phyloP scores from a whole-genome alignment of 2,329 filamentous ascomycete species.

The Berkeleyomyces rouxiae region DNA sequence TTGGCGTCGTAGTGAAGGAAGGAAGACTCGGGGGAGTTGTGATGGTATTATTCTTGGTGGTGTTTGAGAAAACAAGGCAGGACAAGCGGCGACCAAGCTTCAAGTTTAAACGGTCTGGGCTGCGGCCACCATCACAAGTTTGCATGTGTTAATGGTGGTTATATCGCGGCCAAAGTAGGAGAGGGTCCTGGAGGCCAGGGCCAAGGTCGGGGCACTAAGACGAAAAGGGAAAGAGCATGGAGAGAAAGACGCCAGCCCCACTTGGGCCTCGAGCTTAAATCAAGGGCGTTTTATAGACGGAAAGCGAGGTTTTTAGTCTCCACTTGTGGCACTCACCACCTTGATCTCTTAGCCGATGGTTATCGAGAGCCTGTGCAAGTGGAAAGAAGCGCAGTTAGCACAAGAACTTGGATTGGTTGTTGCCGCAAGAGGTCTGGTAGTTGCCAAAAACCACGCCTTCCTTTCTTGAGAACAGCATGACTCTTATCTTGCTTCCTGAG shows the following conservation, averaged over 20 bases:
- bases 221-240: neutral
- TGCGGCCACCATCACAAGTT: neutral
- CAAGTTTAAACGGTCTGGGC: neutral
- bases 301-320: neutral
- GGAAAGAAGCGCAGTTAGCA: too few species aligned
- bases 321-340: too few species aligned
- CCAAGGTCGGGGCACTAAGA: neutral
- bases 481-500: too few species aligned
- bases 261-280: neutral
- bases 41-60: too few species aligned
- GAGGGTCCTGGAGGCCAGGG: neutral
- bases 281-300: neutral
- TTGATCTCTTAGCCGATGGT: too few species aligned
- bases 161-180: neutral
- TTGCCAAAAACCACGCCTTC: too few species aligned
- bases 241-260: neutral
- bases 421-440: too few species aligned
- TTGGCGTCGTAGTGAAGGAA: neutral
- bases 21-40: neutral
- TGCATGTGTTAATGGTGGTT: neutral
- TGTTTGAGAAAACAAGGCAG: neutral
- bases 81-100: neutral
- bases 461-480: too few species aligned
- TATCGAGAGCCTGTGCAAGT: too few species aligned
- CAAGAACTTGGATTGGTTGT: too few species aligned